Base-by-base conservation (phyloP, 805 yeast genomes). In the Candida maesae region DNA sequence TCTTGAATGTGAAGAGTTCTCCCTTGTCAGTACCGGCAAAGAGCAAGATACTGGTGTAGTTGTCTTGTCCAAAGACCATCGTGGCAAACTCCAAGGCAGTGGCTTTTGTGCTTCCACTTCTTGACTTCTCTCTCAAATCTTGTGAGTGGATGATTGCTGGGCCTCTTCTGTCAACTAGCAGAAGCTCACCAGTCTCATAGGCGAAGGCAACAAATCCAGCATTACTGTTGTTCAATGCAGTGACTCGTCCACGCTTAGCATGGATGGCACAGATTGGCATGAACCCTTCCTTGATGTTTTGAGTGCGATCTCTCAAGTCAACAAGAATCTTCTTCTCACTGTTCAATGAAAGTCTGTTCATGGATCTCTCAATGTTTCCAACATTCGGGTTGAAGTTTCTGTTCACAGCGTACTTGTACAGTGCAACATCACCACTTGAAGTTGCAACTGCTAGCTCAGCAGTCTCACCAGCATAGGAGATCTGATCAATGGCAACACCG, bases 131-230 rank as follows among this genome's bases (percentile, higher is more conserved):
- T 11, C 46, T 47, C 8, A 67, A 42, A 19, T 57, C 60, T 13
- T 65, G 68, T 37, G 73, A 68, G 44, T 65, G 67, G 20, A 84
- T 81, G 6, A 81, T 62, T 0, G 86, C 88, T 0, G 90, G 90
- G 67, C 85, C 85, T 44, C 96, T 71, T 41, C 85, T 69, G 63
- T 91, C 97, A 44, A 90, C 65, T 0, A 91, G 79, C 2, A 82
- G 63, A 14, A 91, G 46, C 26, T 78, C 71, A n/a, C 98, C 97
- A 12, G 80, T 73, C 34, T 73, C 73, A 59, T 84, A 88, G 1
- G 85, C 95, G 31, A 86, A 67, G 0, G 84, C 93, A 8, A 84
- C 85, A 65, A 93, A 90, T 0, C 96, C 96, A 36, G 88, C 70
- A 47, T 82, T 74, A 45, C 90, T 81, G 59, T 84, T 75, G 40